Evolutionary conservation across 192 early-diverging fungal genomes (phyloP).

Genomic region (Coemansia sp.): DNA sequence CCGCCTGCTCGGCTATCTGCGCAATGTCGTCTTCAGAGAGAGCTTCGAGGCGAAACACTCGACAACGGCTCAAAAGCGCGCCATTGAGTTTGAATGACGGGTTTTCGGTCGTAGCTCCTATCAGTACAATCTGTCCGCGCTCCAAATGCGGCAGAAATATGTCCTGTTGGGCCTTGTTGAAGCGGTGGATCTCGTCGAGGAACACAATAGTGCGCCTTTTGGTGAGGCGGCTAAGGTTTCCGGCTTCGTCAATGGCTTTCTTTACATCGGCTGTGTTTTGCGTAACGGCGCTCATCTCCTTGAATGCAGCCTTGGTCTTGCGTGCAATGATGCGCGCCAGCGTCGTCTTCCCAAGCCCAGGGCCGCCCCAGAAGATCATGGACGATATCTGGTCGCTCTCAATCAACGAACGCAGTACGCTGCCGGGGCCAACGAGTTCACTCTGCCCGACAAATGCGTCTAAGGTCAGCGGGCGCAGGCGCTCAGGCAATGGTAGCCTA

Average conservation of each 20-base stretch:
- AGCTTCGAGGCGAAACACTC: slow-evolving; percentile 77
- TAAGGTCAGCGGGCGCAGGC: slow-evolving; percentile 53
- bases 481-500: slow-evolving; percentile 50
- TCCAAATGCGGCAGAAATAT: slow-evolving; percentile 82
- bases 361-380: slow-evolving; percentile 79
- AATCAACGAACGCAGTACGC: slow-evolving; percentile 69
- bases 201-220: slow-evolving; percentile 75
- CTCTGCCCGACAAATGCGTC: slow-evolving; percentile 77
- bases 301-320: slow-evolving; percentile 38
- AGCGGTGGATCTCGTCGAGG: slow-evolving; percentile 90
- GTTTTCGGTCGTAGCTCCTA: slow-evolving; percentile 83
- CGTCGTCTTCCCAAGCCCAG: slow-evolving; percentile 67
- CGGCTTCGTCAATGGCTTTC: slow-evolving; percentile 74
- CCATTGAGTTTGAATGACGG: slow-evolving; percentile 84
- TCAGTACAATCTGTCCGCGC: slow-evolving; percentile 69
- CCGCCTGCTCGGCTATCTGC: slow-evolving; percentile 65
- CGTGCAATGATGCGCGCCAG: slow-evolving; percentile 64
- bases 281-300: slow-evolving; percentile 60
- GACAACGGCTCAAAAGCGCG: slow-evolving; percentile 79
- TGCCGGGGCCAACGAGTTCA: slow-evolving; percentile 66
- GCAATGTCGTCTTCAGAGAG: slow-evolving; percentile 64
- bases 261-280: slow-evolving; percentile 67
- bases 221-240: slow-evolving; percentile 59
- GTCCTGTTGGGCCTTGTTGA: slow-evolving; percentile 90
- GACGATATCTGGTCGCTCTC: slow-evolving; percentile 70